A percentile compares a stretch with the other conserved stretches of the same genome.
Conservation (phyloP, 1,284 basidiomycete species). For the Puccinia horiana region DNA sequence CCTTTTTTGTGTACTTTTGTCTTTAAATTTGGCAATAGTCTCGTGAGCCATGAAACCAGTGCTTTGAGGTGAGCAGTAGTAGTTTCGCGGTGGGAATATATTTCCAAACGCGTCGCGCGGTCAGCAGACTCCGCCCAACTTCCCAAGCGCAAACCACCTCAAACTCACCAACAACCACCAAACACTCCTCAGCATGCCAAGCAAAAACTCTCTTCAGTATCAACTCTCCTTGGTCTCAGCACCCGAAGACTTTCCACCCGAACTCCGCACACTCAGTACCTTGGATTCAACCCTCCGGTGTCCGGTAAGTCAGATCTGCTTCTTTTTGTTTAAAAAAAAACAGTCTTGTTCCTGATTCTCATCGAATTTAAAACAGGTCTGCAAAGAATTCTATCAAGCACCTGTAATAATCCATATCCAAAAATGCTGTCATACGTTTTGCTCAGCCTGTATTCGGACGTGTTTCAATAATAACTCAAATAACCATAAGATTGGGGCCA, state of each 20-base stretch:
- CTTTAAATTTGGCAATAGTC: too few species aligned
- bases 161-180: too few species aligned
- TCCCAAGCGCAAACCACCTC: too few species aligned
- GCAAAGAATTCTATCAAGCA: constrained; percentile 46
- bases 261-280: constrained; percentile 12
- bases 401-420: constrained; percentile 48
- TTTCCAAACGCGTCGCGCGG: too few species aligned
- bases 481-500: constrained; percentile 39
- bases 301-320: constrained; percentile 28
- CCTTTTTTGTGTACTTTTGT: too few species aligned
- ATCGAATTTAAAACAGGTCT: constrained; percentile 19
- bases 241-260: constrained; percentile 47
- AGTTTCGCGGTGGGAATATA: too few species aligned
- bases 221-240: constrained; percentile 39
- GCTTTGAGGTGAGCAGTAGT: too few species aligned
- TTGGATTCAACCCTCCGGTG: constrained; percentile 40
- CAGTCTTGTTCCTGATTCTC: not conserved
- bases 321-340: not conserved
- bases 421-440: constrained; percentile 46
- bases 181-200: not conserved
- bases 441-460: constrained; percentile 43
- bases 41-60: too few species aligned
- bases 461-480: constrained; percentile 43
- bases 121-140: too few species aligned
- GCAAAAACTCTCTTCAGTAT: constrained; percentile 27